A percentile compares a stretch with the other conserved stretches of the same genome.
phyloP scores from a whole-genome alignment of 495 filamentous ascomycete genomes.

The Hyphodiscus hymeniophilus region DNA sequence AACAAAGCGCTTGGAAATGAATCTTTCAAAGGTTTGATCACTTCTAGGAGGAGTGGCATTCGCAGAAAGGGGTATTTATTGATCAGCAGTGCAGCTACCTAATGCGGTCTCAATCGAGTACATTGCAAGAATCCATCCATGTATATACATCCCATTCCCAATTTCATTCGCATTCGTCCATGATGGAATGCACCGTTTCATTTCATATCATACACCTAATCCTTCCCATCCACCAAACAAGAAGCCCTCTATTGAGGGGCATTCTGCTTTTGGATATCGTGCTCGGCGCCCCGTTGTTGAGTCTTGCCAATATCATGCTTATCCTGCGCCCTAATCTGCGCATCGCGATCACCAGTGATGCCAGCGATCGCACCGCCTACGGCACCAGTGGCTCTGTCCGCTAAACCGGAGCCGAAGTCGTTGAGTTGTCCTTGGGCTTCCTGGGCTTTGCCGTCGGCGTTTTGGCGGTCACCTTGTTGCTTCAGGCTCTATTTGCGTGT shows the following conservation, averaged over 20 bases:
- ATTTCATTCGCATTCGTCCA: not conserved
- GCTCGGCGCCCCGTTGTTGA: slow-evolving; percentile 74
- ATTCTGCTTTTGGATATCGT: slow-evolving; percentile 66
- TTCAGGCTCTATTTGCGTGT: slow-evolving; percentile 57
- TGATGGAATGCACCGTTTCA: too few species aligned
- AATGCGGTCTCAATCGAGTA: too few species aligned
- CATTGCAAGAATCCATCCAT: too few species aligned
- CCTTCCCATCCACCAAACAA: too few species aligned
- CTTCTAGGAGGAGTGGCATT: too few species aligned
- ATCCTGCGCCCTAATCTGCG: slow-evolving; percentile 50
- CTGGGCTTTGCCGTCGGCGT: slow-evolving; percentile 67
- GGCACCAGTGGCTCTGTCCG: slow-evolving; percentile 63
- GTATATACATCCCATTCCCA: slow-evolving; percentile 6
- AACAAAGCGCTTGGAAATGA: too few species aligned
- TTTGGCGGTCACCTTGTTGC: slow-evolving; percentile 66
- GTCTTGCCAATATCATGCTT: slow-evolving; percentile 85
- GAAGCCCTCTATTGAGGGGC: too few species aligned
- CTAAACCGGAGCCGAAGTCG: slow-evolving; percentile 63
- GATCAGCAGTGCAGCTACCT: too few species aligned
- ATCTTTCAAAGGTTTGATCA: too few species aligned
- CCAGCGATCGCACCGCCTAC: slow-evolving; percentile 62
- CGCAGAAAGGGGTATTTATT: too few species aligned
- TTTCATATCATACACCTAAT: too few species aligned
- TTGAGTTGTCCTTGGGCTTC: slow-evolving; percentile 79
- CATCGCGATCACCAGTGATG: slow-evolving; percentile 59